Conservation (phyloP, 2,329 filamentous ascomycete genomes). For the Aureobasidium namibiae region DNA sequence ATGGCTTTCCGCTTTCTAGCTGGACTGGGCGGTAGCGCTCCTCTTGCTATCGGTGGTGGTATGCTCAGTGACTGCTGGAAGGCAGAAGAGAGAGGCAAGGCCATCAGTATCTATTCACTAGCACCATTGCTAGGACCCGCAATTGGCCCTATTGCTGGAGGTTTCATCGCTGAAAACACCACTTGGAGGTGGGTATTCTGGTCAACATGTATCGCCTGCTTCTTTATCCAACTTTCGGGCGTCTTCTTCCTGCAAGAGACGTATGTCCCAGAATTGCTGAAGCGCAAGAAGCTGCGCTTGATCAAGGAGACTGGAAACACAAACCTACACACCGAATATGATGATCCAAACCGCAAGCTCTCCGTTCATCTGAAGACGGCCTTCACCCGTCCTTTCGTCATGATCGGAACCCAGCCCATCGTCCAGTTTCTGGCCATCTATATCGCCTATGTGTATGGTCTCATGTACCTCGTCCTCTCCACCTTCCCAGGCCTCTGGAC, state of each 20-base stretch:
- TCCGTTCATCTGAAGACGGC: slow-evolving; percentile 24
- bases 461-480: slow-evolving; percentile 31
- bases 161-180: slow-evolving; percentile 26
- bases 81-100: slow-evolving; percentile 24
- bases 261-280: slow-evolving; percentile 56
- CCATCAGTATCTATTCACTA: slow-evolving; percentile 24
- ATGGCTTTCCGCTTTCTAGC: slow-evolving; percentile 32
- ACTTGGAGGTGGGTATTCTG: slow-evolving; percentile 70
- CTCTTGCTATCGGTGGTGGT: slow-evolving; percentile 30
- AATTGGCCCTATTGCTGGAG: slow-evolving; percentile 21
- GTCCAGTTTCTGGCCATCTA: slow-evolving; percentile 30
- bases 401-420: slow-evolving; percentile 30
- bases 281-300: slow-evolving; percentile 50
- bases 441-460: slow-evolving; percentile 32
- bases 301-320: slow-evolving; percentile 51
- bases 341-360: slow-evolving; percentile 27
- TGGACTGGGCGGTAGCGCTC: slow-evolving; percentile 30
- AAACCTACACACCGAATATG: slow-evolving; percentile 47
- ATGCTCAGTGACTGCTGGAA: slow-evolving; percentile 23
- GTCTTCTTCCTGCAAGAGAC: slow-evolving; percentile 58
- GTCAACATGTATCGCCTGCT: slow-evolving; percentile 55
- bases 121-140: slow-evolving; percentile 23
- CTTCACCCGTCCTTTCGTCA: slow-evolving; percentile 27
- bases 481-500: slow-evolving; percentile 28
- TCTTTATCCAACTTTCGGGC: slow-evolving; percentile 52